A percentile compares a stretch with the other conserved stretches of the same genome.
Conservation (phyloP, 2,329 filamentous ascomycete species). For the Claviceps quebecensis region DNA sequence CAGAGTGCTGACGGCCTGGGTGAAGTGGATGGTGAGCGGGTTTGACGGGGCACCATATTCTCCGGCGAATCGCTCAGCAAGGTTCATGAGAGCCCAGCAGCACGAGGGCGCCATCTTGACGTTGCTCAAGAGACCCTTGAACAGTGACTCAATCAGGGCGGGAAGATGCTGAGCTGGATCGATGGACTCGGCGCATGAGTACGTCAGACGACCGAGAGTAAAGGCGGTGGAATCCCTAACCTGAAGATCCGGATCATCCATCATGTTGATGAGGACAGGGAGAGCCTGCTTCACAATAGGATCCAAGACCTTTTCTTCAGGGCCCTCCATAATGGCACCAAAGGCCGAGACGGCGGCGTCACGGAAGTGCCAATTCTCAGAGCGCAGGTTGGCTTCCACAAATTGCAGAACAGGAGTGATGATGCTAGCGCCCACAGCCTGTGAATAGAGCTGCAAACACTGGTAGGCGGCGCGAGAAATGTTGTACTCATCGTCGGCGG, state of each 20-base stretch:
- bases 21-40: conserved; percentile 80
- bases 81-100: conserved; percentile 98
- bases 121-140: conserved; percentile 77
- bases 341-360: conserved; percentile 96
- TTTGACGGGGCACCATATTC: conserved; percentile 67
- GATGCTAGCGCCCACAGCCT: conserved; percentile 74
- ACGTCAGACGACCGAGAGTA: conserved; percentile 88
- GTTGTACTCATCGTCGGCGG: conserved; percentile 94
- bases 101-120: conserved; percentile 96
- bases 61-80: conserved; percentile 88
- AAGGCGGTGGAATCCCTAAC: conserved; percentile 96
- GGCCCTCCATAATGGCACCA: conserved; percentile 96
- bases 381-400: conserved; percentile 79
- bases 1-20: conserved; percentile 76
- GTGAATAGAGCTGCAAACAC: conserved; percentile 86
- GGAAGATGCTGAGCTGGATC: conserved; percentile 74
- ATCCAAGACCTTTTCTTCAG: conserved; percentile 81
- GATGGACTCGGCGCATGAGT: conserved; percentile 82
- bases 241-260: conserved; percentile 79
- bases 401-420: conserved; percentile 80
- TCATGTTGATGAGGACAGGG: conserved; percentile 76
- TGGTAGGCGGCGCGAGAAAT: conserved; percentile 90
- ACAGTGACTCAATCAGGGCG: conserved; percentile 73
- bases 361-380: conserved; percentile 85
- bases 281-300: conserved; percentile 93